Conservation (phyloP, 1,139 yeast species). For the Scheffersomyces insectosa region DNA sequence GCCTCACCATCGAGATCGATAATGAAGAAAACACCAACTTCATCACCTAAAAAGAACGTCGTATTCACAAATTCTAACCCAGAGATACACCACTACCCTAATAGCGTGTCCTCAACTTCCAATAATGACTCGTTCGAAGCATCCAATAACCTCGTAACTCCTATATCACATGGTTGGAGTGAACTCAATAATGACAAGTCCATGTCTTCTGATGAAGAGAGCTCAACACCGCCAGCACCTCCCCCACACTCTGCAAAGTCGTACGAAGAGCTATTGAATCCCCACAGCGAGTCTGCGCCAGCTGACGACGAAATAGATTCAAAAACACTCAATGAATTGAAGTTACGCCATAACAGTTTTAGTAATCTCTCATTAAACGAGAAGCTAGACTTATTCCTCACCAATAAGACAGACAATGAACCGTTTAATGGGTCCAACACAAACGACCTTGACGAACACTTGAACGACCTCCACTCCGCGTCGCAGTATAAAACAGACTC, state of each 20-base stretch:
- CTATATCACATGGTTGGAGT: slow-evolving; percentile 27
- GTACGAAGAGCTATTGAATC: slow-evolving; percentile 15
- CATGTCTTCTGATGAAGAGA: slow-evolving; percentile 22
- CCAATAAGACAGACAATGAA: slow-evolving; percentile 12
- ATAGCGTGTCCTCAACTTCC: neutral
- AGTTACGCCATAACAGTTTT: slow-evolving; percentile 21
- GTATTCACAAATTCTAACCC: slow-evolving; percentile 37
- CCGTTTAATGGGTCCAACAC: slow-evolving; percentile 8
- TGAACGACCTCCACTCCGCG: slow-evolving; percentile 32
- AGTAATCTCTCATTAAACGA: slow-evolving; percentile 40
- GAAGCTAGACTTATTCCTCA: slow-evolving; percentile 37
- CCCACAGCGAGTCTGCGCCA: slow-evolving; percentile 3
- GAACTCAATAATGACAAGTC: slow-evolving; percentile 14
- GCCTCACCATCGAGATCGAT: slow-evolving; percentile 44
- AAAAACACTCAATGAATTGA: slow-evolving; percentile 23
- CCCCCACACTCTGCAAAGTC: slow-evolving; percentile 29
- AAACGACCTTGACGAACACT: slow-evolving; percentile 40
- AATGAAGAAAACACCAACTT: slow-evolving; percentile 33
- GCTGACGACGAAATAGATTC: slow-evolving; percentile 21
- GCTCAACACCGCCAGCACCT: slow-evolving; percentile 32
- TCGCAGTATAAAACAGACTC: slow-evolving; percentile 27
- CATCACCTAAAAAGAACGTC: slow-evolving; percentile 42
- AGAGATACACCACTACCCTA: slow-evolving; percentile 35
- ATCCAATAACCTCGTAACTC: slow-evolving; percentile 7
- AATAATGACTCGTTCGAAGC: slow-evolving; percentile 8